phyloP scores from a whole-genome alignment of 1,284 basidiomycete genomes.

The Lignosus rhinocerotis region DNA sequence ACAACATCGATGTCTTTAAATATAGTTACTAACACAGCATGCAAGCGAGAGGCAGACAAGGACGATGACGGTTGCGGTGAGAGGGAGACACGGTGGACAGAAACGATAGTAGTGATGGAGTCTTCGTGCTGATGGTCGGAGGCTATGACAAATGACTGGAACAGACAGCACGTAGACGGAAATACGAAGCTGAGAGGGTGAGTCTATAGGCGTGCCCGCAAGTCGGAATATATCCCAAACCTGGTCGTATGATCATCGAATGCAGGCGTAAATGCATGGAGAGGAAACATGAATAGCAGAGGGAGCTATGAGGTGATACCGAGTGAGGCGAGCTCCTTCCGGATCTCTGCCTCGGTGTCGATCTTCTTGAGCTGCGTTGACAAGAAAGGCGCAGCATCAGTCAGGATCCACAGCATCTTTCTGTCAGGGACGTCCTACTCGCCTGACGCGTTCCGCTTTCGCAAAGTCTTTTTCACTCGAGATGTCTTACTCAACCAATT shows the following conservation, averaged over 20 bases:
- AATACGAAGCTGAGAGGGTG: neutral
- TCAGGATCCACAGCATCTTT: neutral
- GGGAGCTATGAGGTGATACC: conserved; percentile 30
- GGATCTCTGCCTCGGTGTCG: conserved; percentile 82
- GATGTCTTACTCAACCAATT: conserved; percentile 23
- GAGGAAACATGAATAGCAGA: too few relatives aligned
- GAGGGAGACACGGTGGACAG: neutral
- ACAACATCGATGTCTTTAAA: conserved; percentile 3
- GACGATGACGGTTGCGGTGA: neutral
- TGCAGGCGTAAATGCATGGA: neutral
- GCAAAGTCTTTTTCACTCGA: conserved; percentile 1
- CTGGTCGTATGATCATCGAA: neutral
- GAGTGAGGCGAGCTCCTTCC: conserved; percentile 70
- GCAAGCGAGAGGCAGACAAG: neutral
- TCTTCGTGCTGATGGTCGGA: neutral
- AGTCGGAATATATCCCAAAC: neutral
- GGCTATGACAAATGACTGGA: neutral
- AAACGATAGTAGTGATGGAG: neutral
- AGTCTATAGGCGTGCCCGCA: neutral
- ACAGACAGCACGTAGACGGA: neutral
- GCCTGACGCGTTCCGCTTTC: neutral
- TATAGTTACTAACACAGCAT: conserved; percentile 12
- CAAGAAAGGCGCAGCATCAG: conserved; percentile 1
- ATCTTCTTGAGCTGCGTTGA: conserved; percentile 91
- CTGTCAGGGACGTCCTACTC: neutral